Evolutionary conservation across 106 monocot genomes (phyloP), one percentile per base, ranked within the genome.

Genomic region (Dioscorea zingiberensis): DNA sequence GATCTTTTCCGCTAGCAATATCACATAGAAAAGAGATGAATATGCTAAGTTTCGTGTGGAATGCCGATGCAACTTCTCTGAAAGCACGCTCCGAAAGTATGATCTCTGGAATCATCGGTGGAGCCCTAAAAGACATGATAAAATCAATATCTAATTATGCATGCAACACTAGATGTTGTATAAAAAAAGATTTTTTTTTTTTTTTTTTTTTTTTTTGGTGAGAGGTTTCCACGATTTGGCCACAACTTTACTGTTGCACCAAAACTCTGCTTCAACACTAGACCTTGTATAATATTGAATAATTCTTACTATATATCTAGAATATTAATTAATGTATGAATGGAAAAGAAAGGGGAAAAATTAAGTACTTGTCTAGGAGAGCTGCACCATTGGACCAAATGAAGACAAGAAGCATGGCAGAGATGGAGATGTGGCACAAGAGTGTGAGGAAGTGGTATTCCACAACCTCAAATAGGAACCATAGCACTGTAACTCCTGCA

Each of bases 401-500:
- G 76, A 88, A 84, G 54, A 76, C 62, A 7, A 81, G 53, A 27
- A 88, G 78, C 88, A 88, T 81, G 57, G 76, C 72, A 0, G 72
- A 28, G 46, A 81, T 77, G 54, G 78, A 71, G 47, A 81, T 53
- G 59, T 88, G 81, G 62, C 80, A 81, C 57, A 78, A 46, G 38
- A 88, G 76, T 3, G 84, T 75, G 61, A 84, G 54, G n/a, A 88
- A 72, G 55, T 78, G 69, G 68, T 88, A 88, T 63, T 88, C 88
- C 7, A 49, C 69, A 12, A 84, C 84, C 55, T 78, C 84, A 48
- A 88, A 88, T 12, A 88, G 69, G 44, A 78, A 76, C 88, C 88
- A 88, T 19, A 80, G 25, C 10, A 71, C 15, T 1, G 88, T 88
- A 1, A 63, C 71, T 6, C 17, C 78, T 9, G 32, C 73, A 17